phyloP scores from a whole-genome alignment of 2,329 filamentous ascomycete genomes.

The Bipolaris sorokiniana region DNA sequence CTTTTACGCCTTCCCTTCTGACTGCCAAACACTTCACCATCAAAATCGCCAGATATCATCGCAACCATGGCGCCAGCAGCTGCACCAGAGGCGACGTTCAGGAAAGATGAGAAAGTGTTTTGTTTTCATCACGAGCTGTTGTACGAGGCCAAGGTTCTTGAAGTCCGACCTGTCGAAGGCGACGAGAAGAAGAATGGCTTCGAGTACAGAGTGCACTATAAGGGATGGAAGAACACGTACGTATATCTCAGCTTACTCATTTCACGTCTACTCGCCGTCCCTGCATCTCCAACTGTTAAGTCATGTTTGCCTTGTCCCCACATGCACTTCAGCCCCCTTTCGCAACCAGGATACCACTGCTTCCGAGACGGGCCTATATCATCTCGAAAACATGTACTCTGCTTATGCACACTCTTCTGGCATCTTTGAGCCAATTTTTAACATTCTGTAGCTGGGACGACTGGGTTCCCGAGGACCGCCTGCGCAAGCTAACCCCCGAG shows the following conservation, averaged over 20 bases:
- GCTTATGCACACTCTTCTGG: neutral
- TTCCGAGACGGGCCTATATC: neutral
- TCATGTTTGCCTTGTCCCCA: constrained; percentile 24
- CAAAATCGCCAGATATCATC: constrained; percentile 15
- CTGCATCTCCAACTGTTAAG: neutral
- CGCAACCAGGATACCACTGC: constrained; percentile 21
- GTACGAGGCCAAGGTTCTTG: constrained; percentile 95
- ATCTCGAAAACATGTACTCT: neutral
- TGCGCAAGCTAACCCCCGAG: constrained; percentile 92
- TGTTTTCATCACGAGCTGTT: constrained; percentile 98
- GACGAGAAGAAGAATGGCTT: constrained; percentile 75
- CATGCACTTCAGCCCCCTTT: constrained; percentile 11
- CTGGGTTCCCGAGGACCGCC: constrained; percentile 92
- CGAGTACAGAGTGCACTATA: constrained; percentile 95
- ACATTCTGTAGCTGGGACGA: constrained; percentile 79
- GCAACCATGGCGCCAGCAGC: constrained; percentile 60
- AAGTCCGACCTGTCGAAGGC: constrained; percentile 68
- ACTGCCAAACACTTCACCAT: constrained; percentile 19
- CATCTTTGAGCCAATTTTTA: constrained; percentile 13
- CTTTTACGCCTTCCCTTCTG: constrained; percentile 17
- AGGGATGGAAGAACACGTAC: constrained; percentile 97
- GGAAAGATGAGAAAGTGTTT: constrained; percentile 86
- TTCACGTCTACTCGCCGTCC: constrained; percentile 3
- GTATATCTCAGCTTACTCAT: constrained; percentile 46
- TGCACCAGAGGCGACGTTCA: constrained; percentile 60